Base-by-base conservation (phyloP, 2,329 filamentous ascomycete genomes). In the Aureobasidium sp. region DNA sequence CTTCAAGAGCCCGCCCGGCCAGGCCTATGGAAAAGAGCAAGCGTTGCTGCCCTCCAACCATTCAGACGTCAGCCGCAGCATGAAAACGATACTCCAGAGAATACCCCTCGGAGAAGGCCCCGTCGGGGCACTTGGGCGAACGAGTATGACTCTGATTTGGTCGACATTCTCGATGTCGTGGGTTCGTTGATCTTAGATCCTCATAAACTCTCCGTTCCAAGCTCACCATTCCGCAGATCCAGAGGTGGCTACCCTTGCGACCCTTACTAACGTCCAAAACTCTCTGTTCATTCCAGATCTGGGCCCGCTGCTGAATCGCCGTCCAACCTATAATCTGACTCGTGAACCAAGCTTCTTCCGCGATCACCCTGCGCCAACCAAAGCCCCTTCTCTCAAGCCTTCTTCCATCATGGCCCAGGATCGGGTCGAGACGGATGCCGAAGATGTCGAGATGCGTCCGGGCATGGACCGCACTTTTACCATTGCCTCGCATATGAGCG, bases 231-330 rank as follows among this genome's bases (percentile, higher is more conserved):
- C 63, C 32, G 6, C 66, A 91, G 90, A 95, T 68, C 90, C 90
- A 46, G 89, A 95, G 75, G 86, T 96, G 3, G 85, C 89, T 39
- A 90, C 90, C 0, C 77, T 96, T 3, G 90, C 89, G 0, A 93
- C 90, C 15, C 82, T 95, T 10, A 95, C 89, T 47, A 96, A 96
- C 69, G 87, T 96, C 23, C 90, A 95, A 70, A 96, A 96, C 72
- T 94, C 90, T 0, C 83, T 96, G 10, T 95, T 95, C 74, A 78
- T 95, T 1, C 91, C 91, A 0, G 87, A 91, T 66, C 79, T 95
- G n/a, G 90, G 90, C 44, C 78, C 80, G 63, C 85, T 85, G 68
- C 68, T 95, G 55, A 94, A 95, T 69, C 83, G 91, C 53, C 81
- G 87, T 64, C 90, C 90, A 1, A 91, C 89, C 0, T 96, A 94